phyloP scores from a whole-genome alignment of 2,329 filamentous ascomycete species.

The Phaeosphaeria sp. region DNA sequence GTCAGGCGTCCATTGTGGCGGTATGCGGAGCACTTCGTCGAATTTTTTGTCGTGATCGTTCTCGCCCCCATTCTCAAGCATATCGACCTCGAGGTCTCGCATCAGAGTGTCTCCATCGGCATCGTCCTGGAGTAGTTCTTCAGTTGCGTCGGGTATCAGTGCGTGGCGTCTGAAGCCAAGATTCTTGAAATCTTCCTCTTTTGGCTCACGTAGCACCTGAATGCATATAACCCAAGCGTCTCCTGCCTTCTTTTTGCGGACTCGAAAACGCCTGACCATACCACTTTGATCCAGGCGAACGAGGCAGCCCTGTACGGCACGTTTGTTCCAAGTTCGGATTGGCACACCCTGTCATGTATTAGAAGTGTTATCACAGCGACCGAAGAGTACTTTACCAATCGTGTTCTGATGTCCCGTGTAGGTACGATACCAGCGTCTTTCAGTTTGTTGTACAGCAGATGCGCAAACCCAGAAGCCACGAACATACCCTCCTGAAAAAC shows the following conservation, averaged over 20 bases:
- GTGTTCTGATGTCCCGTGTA: constrained; percentile 59
- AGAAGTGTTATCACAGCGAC: constrained; percentile 8
- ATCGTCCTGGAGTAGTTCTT: constrained; percentile 38
- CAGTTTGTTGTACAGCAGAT: constrained; percentile 57
- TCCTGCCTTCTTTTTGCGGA: constrained; percentile 33
- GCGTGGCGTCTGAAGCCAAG: constrained; percentile 37
- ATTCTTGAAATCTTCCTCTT: constrained; percentile 41
- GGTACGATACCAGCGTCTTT: constrained; percentile 59
- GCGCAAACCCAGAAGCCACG: constrained; percentile 58
- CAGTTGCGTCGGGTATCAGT: constrained; percentile 12
- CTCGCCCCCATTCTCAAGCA: constrained; percentile 27
- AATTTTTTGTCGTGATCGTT: constrained; percentile 14
- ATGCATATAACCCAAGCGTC: constrained; percentile 46
- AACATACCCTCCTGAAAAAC: constrained; percentile 49
- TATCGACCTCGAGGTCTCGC: constrained; percentile 41
- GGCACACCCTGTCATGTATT: constrained; percentile 35
- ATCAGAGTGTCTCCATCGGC: constrained; percentile 37
- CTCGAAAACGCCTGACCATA: constrained; percentile 48
- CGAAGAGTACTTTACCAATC: constrained; percentile 48
- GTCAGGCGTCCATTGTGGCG: constrained; percentile 64
- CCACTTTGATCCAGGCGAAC: constrained; percentile 49
- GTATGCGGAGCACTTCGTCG: constrained; percentile 40
- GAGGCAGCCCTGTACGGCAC: constrained; percentile 48
- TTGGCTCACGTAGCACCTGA: constrained; percentile 49
- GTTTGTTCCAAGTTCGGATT: constrained; percentile 46